Conservation (phyloP, 345 rosid genomes). For the Acer yangbiense region DNA sequence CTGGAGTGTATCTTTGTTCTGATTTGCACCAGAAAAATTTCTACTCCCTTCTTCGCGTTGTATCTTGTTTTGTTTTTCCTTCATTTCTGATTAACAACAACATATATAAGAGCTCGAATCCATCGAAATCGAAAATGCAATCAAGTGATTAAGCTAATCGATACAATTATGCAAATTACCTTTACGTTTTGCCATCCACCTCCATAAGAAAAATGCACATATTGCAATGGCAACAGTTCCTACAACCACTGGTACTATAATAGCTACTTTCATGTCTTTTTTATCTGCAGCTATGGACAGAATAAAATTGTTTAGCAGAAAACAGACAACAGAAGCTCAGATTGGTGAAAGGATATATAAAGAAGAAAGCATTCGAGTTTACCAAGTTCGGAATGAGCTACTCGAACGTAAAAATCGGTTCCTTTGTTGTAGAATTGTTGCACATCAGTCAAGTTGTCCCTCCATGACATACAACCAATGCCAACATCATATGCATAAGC, state of each 20-base stretch:
- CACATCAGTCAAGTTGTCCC: conserved; percentile 37
- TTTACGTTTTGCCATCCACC: background rate
- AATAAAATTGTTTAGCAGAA: too few species aligned
- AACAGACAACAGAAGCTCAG: too few species aligned
- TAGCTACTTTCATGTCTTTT: background rate
- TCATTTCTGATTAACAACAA: background rate
- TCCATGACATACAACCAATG: conserved; percentile 56
- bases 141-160: background rate
- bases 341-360: too few species aligned
- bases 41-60: background rate
- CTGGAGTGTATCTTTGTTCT: background rate
- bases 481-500: conserved; percentile 50
- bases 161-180: background rate
- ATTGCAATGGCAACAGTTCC: background rate
- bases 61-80: background rate
- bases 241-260: background rate
- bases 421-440: conserved; percentile 37
- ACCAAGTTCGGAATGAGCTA: conserved; percentile 40
- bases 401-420: conserved; percentile 40
- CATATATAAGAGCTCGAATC: background rate
- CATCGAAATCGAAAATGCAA: background rate
- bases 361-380: background rate
- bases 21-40: background rate
- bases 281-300: background rate
- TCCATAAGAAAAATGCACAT: background rate